A percentile compares a stretch with the other conserved stretches of the same genome.
phyloP scores from a whole-genome alignment of 225 moss, liverwort and hornwort species.

The Sphagnum contortum region DNA sequence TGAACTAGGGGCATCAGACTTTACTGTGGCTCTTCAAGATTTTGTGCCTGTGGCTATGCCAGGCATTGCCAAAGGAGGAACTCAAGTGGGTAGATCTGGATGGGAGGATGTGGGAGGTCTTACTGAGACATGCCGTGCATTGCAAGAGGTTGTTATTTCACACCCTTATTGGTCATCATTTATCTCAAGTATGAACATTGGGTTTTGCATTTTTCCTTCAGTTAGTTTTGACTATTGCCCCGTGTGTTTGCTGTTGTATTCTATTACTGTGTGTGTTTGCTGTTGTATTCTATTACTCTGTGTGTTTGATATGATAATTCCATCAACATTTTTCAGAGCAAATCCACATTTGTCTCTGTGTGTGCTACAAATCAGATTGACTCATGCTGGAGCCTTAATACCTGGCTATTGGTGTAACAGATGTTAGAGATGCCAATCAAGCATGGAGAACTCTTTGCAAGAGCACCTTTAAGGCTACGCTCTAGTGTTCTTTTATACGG shows the following conservation, averaged over 20 bases:
- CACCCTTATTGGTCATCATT: too few species aligned
- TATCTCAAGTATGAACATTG: too few species aligned
- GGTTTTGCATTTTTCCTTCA: too few species aligned
- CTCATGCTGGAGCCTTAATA: too few species aligned
- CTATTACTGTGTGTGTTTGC: too few species aligned
- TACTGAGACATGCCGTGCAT: conserved; percentile 54
- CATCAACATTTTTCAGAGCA: too few species aligned
- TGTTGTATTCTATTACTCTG: too few species aligned
- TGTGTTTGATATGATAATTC: too few species aligned
- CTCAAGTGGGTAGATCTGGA: conserved; percentile 48
- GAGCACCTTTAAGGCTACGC: conserved; percentile 80
- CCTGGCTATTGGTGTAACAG: conserved; percentile 13
- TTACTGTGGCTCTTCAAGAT: conserved; percentile 59
- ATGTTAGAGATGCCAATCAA: conserved; percentile 90
- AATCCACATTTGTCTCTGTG: too few species aligned
- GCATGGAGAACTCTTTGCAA: conserved; percentile 71
- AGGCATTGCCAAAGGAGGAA: conserved; percentile 59
- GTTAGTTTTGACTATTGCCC: too few species aligned
- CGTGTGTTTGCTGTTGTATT: too few species aligned
- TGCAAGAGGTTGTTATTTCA: conserved; percentile 58
- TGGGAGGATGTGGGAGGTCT: conserved; percentile 97
- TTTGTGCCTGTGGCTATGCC: conserved; percentile 88
- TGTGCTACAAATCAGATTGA: too few species aligned
- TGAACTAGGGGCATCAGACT: conserved; percentile 66
- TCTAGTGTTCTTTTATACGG: conserved; percentile 90